Evolutionary conservation across 2,329 filamentous ascomycete genomes (phyloP), one percentile per base, ranked within the genome.

Genomic region (Thelonectria discophora): DNA sequence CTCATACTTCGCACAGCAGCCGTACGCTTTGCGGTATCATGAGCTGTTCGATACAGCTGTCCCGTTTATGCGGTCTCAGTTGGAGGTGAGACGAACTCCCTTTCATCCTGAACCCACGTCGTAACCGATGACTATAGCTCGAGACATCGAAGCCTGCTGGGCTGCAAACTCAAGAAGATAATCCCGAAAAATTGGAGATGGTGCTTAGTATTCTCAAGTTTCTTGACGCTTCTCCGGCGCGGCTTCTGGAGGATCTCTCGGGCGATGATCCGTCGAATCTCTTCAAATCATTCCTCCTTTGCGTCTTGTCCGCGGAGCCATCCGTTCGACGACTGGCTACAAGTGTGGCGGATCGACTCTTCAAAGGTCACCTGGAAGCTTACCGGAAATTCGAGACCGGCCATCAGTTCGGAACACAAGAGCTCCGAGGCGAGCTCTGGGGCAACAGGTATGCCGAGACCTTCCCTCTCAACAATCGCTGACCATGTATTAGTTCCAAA

Each of bases 1-100:
- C 67, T 83, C 84, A 39, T 85, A 89, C 71, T 88, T 90, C 74
- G 86, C 86, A 9, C 80, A 82, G 52, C 80, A 85, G 60, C 75
- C 78, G 5, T 78, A 84, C 63, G 73, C 81, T 11, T 73, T 79
- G 10, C 77, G 79, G 49, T 89, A 86, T 65, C 76, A 80, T 40
- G 79, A 79, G n/a, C 75, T 90, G 3, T 89, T 88, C 69, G 73
- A 78, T 6, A 81, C 81, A 21, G 82, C 83, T 4, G 80, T 86
- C 5, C 81, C 82, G 0, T 88, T 87, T 61, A 83, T 89, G 71
- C 82, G 83, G 62, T 74, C 73, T 15, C 84, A 87, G 68, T 68
- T 90, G 13, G 82, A 86, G 80, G 86, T 88, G 72, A 66, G 76
- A 67, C 21, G 3, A 34, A n/a, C 17, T 15, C 11, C n/a, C 18